A percentile compares a stretch with the other conserved stretches of the same genome.
Conservation (phyloP, 2,329 filamentous ascomycete species). For the Beauveria pseudobassiana region DNA sequence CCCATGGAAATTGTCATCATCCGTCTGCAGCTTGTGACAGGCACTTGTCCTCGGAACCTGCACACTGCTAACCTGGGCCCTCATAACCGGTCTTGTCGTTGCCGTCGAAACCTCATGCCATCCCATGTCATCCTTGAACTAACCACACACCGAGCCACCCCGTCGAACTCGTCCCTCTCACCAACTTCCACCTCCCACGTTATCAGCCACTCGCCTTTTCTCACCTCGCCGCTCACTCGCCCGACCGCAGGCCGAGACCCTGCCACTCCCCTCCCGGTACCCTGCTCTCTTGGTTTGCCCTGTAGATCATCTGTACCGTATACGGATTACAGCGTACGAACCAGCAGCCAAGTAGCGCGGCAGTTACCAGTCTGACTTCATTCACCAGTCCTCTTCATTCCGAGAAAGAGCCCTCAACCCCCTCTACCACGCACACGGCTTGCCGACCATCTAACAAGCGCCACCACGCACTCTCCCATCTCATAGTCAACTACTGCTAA, state of each 20-base stretch:
- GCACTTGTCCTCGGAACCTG: not conserved
- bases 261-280: not conserved
- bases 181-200: no score
- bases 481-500: not conserved
- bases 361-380: not conserved
- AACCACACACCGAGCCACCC: not conserved
- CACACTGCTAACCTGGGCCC: not conserved
- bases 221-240: not conserved
- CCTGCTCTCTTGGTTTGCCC: not conserved
- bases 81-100: not conserved
- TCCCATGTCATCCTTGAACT: not conserved
- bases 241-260: not conserved
- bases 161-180: not conserved
- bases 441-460: not conserved
- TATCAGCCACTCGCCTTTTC: not conserved
- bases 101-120: not conserved
- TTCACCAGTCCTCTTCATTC: no score
- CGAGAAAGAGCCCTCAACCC: not conserved
- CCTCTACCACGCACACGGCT: not conserved
- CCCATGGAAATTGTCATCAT: not conserved
- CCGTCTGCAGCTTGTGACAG: not conserved
- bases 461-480: not conserved
- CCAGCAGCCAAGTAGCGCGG: not conserved
- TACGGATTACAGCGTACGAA: not conserved
- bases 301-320: not conserved